A percentile compares a stretch with the other conserved stretches of the same genome.
Conservation (phyloP, 306 rosid genomes). For the Crataegus laevigata region DNA sequence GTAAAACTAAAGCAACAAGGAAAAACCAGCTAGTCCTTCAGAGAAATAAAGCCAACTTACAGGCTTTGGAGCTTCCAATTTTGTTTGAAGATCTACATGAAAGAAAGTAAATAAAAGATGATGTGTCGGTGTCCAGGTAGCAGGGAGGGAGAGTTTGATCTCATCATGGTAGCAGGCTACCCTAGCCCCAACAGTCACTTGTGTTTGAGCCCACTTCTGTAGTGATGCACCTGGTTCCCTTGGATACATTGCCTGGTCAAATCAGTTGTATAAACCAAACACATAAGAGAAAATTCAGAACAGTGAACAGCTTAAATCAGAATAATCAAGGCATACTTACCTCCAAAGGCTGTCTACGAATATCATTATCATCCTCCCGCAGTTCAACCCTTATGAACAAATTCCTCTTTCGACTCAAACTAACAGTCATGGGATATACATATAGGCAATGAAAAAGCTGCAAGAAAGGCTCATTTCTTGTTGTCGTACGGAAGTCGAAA, state of each 20-base stretch:
- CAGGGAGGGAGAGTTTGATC: conserved; percentile 91
- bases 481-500: conserved; percentile 92
- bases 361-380: conserved; percentile 84
- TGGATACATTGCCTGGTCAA: conserved; percentile 72
- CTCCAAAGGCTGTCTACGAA: conserved; percentile 89
- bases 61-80: conserved; percentile 90
- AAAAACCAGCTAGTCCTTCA: not conserved
- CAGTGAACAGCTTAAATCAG: conserved; percentile 2
- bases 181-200: conserved; percentile 86
- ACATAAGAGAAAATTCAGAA: not conserved
- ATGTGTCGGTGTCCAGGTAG: conserved; percentile 87
- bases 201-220: conserved; percentile 83
- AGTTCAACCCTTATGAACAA: conserved; percentile 82
- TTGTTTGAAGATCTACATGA: conserved; percentile 93
- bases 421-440: conserved; percentile 85
- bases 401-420: conserved; percentile 95
- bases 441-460: conserved; percentile 97
- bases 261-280: conserved; percentile 19
- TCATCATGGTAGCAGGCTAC: conserved; percentile 78
- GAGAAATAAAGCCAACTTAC: conserved; percentile 37
- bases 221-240: conserved; percentile 62
- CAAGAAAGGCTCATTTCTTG: conserved; percentile 95
- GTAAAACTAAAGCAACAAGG: conserved; percentile 2
- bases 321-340: conserved; percentile 28
- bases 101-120: conserved; percentile 84